phyloP scores from a whole-genome alignment of 2,329 filamentous ascomycete species.

The Xylariaceae sp. region DNA sequence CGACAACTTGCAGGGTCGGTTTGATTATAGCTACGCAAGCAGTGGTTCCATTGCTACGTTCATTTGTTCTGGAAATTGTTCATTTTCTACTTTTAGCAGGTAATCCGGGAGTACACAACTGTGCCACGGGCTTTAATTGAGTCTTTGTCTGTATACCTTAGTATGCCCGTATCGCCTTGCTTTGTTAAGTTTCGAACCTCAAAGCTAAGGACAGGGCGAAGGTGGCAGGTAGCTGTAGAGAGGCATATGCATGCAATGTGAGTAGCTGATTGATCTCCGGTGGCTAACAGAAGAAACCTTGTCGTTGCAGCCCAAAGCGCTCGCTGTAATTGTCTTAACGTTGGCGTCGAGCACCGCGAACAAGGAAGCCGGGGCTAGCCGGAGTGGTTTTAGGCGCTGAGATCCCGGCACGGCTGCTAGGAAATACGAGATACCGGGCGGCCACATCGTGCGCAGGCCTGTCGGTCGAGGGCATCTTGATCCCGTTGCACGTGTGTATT shows the following conservation, averaged over 20 bases:
- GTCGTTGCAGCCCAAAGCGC: not conserved
- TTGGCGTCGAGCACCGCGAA: too few relatives aligned
- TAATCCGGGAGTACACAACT: conserved; percentile 15
- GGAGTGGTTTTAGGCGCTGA: too few relatives aligned
- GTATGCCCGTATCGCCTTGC: not conserved
- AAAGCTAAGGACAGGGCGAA: not conserved
- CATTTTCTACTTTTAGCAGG: conserved; percentile 27
- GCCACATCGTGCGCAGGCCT: conserved; percentile 1
- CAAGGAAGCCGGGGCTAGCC: too few relatives aligned
- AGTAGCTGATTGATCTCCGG: conserved; percentile 10
- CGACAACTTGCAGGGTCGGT: conserved; percentile 20
- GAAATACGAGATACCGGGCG: conserved; percentile 17
- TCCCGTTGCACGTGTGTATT: conserved; percentile 13
- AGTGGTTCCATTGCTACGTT: conserved; percentile 17
- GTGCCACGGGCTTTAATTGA: conserved; percentile 1
- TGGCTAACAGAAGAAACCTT: not conserved
- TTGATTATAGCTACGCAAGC: conserved; percentile 18
- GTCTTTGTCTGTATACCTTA: not conserved
- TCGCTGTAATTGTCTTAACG: too few relatives aligned
- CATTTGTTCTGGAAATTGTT: conserved; percentile 29
- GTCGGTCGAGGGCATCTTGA: conserved; percentile 11
- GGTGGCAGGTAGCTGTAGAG: not conserved
- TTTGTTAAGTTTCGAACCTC: not conserved
- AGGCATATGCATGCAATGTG: conserved; percentile 1
- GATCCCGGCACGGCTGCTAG: not conserved